phyloP scores from a whole-genome alignment of 1,284 basidiomycete species.

The Ceratobasidium sp. region DNA sequence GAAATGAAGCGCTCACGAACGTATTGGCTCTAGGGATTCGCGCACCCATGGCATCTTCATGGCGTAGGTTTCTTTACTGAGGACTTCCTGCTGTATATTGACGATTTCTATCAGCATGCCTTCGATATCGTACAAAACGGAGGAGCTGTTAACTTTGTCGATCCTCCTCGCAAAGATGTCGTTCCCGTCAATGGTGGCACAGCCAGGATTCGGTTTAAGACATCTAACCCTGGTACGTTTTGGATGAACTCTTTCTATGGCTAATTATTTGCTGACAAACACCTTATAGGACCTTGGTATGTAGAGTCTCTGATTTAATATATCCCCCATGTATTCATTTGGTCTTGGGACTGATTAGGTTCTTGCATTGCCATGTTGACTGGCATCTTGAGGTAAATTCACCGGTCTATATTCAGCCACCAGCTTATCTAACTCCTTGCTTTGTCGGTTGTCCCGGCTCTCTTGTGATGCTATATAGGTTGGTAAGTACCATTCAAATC shows the following conservation, averaged over 20 bases:
- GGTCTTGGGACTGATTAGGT: constrained; percentile 49
- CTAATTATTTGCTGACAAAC: neutral
- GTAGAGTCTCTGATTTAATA: neutral
- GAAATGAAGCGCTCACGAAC: too few relatives aligned
- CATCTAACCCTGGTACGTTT: constrained; percentile 61
- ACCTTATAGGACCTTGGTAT: constrained; percentile 57
- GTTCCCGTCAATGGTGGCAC: constrained; percentile 54
- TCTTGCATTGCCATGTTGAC: constrained; percentile 65
- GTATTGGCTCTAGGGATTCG: constrained; percentile 14
- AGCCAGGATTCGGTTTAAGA: constrained; percentile 61
- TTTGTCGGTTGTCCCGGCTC: neutral
- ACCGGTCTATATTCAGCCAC: constrained; percentile 44
- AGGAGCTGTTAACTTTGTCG: constrained; percentile 57
- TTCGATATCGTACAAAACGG: constrained; percentile 60
- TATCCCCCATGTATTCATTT: neutral
- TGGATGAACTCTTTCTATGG: neutral
- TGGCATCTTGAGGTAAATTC: constrained; percentile 62
- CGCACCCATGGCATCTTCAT: constrained; percentile 43
- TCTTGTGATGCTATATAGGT: neutral
- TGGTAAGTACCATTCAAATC: neutral
- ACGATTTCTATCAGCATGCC: constrained; percentile 48
- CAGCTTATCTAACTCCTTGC: neutral
- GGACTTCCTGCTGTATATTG: neutral
- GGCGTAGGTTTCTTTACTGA: constrained; percentile 1
- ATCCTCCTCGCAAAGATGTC: constrained; percentile 60